Evolutionary conservation across 2,329 filamentous ascomycete species (phyloP).

Genomic region (Parastagonospora nodorum): DNA sequence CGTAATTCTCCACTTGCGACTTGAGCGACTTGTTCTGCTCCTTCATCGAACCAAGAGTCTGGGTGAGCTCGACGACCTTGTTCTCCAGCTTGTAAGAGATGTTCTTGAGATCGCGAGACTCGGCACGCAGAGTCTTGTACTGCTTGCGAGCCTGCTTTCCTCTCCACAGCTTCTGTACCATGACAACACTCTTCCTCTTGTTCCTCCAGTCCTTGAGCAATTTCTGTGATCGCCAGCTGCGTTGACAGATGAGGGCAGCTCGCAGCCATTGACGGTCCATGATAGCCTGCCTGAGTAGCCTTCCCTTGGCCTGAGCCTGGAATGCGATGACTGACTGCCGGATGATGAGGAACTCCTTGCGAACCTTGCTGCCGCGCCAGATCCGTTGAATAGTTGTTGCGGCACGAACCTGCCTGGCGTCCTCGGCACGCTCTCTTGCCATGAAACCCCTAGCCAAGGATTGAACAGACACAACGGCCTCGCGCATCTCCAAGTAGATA

Average conservation of each 20-base stretch:
- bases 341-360: conserved; percentile 77
- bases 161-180: conserved; percentile 92
- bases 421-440: conserved; percentile 76
- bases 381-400: conserved; percentile 94
- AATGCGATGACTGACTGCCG: conserved; percentile 85
- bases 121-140: conserved; percentile 91
- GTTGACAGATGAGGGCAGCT: conserved; percentile 86
- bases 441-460: conserved; percentile 76
- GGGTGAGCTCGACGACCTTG: conserved; percentile 98
- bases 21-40: conserved; percentile 89
- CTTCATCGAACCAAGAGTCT: conserved; percentile 89
- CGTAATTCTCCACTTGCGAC: conserved; percentile 92
- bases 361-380: conserved; percentile 91
- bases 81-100: conserved; percentile 99
- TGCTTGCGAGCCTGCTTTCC: conserved; percentile 78
- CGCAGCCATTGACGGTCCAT: conserved; percentile 85
- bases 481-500: conserved; percentile 84
- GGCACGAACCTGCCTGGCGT: conserved; percentile 80
- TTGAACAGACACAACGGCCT: conserved; percentile 80
- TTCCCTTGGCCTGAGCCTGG: conserved; percentile 90
- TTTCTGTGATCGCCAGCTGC: conserved; percentile 81
- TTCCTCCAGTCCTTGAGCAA: conserved; percentile 82
- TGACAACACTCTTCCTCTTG: conserved; percentile 85
- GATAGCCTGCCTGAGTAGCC: conserved; percentile 85
- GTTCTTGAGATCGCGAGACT: conserved; percentile 97